Evolutionary conservation across 306 rosid genomes (phyloP), one percentile per base, ranked within the genome.

Genomic region (Aeschynomene evenia): DNA sequence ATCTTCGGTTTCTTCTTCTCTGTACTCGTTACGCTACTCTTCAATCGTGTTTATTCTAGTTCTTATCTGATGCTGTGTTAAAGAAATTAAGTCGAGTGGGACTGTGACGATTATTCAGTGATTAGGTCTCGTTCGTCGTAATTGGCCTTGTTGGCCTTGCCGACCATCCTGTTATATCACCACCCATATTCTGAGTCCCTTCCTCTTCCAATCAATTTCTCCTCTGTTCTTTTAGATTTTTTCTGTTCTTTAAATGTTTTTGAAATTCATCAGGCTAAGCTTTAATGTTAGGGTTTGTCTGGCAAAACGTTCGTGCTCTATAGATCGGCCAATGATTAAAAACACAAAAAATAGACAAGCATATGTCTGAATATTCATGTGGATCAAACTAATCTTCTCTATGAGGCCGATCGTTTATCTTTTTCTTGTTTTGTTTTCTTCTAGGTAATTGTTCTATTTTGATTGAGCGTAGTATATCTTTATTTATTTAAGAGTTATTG

Each of bases 61-160:
- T 4, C 6, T 31, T 5, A 10, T 21, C 7, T 9, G 1, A 3
- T n/a, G 21, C 13, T 39, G 7, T 50, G 36, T 9, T 20, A 23
- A 4, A 39, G 15, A 16, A 36, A 9, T 4, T 3, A 37, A 60
- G 4, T 1, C 0, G 28, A 39, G 0, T 1, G 81, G 88, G 96
- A 67, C 96, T 0, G 50, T 88, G 96, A 88, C 40, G 97, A 91
- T 68, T 75, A 61, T 28, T 3, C 14, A 34, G 74, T 77, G 46
- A 65, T 60, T 72, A 77, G 97, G 96, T 90, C 97, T 93, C 94
- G 96, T 93, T 93, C 94, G 98, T 86, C 98, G 96, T 90, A 93
- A 90, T 64, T 75, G 96, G 88, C 91, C 71, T 6, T 2, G 1
- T 20, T 0, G 88, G 87, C 96, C 93, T 85, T 93, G 96, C 95